Evolutionary conservation across 495 filamentous ascomycete species (phyloP), one percentile per base, ranked within the genome.

Genomic region (Podospora comata): DNA sequence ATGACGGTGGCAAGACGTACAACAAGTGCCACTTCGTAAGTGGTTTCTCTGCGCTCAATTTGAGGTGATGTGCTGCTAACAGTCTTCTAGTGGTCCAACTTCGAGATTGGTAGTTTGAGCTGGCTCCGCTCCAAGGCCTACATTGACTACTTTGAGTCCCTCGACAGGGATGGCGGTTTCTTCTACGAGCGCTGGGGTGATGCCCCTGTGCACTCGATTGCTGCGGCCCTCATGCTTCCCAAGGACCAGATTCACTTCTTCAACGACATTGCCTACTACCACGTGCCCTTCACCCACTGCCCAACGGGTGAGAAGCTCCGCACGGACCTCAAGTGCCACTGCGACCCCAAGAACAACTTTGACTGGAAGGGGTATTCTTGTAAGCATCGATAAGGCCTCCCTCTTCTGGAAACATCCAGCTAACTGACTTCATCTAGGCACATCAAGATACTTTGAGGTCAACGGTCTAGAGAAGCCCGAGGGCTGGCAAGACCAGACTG

Each of bases 261-360:
- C 84, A 92, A 99, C 75, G 95, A 99, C 74, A 98, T 99, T 71
- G 95, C 91, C 66, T 99, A 99, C 80, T 98, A 93, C 79, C 95
- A 99, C 75, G 91, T 97, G n/a, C 95, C 95, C 6, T 99, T 99
- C 76, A 98, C 94, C 26, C 95, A 99, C 80, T 99, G 95, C 77
- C 95, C 95, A 4, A 95, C 91, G 0, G 89, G 89, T 27, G 93
- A 98, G 79, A 82, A 95, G 78, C 85, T 85, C 39, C 84, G 93
- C 68, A 75, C 92, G 67, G 90, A 96, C 67, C 85, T 91, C 65
- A 93, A 92, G 77, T 99, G 95, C 78, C 88, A 91, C 76, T 99
- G 95, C 80, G 94, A 98, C 77, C 95, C 95, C 2, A 89, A 89
- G 70, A 92, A 97, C 27, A 98, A 97, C 80, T 98, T 99, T 82